phyloP scores from a whole-genome alignment of 1,139 yeast species.

The Nematodospora anomalae region DNA sequence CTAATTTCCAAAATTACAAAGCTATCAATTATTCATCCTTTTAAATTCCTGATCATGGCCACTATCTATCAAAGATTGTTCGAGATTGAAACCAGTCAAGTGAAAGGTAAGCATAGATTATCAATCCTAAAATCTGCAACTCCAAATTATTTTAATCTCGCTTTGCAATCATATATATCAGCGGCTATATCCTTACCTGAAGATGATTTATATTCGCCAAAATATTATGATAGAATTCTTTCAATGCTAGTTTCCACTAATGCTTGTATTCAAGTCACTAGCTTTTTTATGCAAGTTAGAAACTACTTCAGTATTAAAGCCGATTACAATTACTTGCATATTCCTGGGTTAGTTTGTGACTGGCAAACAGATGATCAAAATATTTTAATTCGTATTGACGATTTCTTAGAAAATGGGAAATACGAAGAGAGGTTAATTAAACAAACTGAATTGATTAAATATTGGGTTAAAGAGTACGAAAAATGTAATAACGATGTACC shows the following conservation, averaged over 20 bases:
- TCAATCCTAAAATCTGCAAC: not conserved
- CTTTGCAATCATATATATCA: conserved; percentile 7
- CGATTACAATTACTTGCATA: conserved; percentile 12
- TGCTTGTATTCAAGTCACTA: conserved; percentile 4
- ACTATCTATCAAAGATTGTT: conserved; percentile 8
- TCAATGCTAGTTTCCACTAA: conserved; percentile 4
- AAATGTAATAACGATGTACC: conserved; percentile 5
- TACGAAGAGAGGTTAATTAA: not conserved
- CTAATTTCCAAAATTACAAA: conserved; percentile 5
- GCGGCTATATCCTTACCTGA: conserved; percentile 7
- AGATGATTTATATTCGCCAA: conserved; percentile 13
- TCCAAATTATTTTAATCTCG: conserved; percentile 5
- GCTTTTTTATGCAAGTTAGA: conserved; percentile 12
- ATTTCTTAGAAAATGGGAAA: not conserved
- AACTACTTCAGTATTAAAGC: conserved; percentile 10
- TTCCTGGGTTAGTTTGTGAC: conserved; percentile 10
- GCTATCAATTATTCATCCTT: conserved; percentile 4
- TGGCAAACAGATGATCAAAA: conserved; percentile 4
- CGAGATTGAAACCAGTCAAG: conserved; percentile 2
- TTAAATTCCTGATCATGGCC: conserved; percentile 8
- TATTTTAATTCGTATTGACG: conserved; percentile 1
- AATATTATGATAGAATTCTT: conserved; percentile 13
- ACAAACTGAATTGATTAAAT: conserved; percentile 6
- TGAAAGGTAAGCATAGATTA: conserved; percentile 2
- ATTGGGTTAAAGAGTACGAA: conserved; percentile 9